Conservation (phyloP, 1,284 basidiomycete species). For the Marasmius tenuissimus region DNA sequence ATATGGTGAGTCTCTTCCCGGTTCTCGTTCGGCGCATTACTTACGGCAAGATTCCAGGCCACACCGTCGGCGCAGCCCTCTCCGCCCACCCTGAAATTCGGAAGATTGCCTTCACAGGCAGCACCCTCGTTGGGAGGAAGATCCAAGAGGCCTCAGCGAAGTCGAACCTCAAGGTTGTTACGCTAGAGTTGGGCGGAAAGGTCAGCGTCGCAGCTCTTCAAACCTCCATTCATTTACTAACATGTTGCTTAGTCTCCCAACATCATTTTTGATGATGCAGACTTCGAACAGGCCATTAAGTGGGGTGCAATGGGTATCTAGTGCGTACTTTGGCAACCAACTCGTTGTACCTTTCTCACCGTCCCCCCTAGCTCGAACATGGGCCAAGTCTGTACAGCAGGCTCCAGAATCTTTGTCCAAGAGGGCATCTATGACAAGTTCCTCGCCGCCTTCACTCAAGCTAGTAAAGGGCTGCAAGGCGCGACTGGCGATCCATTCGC, state of each 20-base stretch:
- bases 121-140: slow-evolving; percentile 5
- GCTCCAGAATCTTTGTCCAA: slow-evolving; percentile 85
- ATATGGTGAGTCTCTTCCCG: slow-evolving; percentile 38
- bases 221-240: too few species aligned
- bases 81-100: not conserved
- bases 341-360: not conserved
- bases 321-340: not conserved
- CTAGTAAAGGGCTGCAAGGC: slow-evolving; percentile 47
- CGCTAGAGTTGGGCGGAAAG: slow-evolving; percentile 6
- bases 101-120: slow-evolving; percentile 42
- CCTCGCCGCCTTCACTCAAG: slow-evolving; percentile 52
- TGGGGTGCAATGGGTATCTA: slow-evolving; percentile 4
- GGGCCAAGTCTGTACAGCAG: slow-evolving; percentile 80
- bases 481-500: slow-evolving; percentile 81
- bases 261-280: slow-evolving; percentile 9
- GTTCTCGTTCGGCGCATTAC: not conserved
- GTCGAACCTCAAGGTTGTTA: slow-evolving; percentile 5
- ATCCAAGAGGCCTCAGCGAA: slow-evolving; percentile 58
- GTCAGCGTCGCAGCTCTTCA: not conserved
- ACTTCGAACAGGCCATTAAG: slow-evolving; percentile 6
- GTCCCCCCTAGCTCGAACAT: not conserved
- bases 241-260: not conserved
- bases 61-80: slow-evolving; percentile 61
- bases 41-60: slow-evolving; percentile 22
- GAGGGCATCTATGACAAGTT: slow-evolving; percentile 78